These are phyloP conservation scores for Neckera pumila DNA, from an alignment of 225 moss, liverwort and hornwort species.

Conservation along the genomic window DNA sequence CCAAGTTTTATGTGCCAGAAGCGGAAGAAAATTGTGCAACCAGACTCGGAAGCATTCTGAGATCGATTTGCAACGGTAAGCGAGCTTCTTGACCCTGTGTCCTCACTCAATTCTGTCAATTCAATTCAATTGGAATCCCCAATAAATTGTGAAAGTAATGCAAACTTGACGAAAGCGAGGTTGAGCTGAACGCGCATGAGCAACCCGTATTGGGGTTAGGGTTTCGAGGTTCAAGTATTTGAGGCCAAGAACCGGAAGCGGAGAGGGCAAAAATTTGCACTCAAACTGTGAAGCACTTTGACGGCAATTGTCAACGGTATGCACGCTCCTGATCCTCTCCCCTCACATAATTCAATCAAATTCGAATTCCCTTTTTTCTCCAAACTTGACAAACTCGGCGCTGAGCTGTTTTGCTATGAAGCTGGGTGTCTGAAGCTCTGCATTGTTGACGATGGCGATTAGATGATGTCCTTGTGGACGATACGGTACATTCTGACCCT, in stretches of 20 bases:
- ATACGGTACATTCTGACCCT: background rate
- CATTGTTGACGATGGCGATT: background rate
- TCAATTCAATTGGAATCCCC: background rate
- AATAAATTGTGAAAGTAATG: background rate
- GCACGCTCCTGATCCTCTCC: background rate
- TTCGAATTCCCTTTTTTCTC: background rate
- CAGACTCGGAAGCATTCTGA: background rate
- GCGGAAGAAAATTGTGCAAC: background rate
- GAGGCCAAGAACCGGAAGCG: too few species aligned
- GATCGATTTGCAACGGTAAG: background rate
- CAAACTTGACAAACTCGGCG: background rate
- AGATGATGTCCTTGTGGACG: conserved; percentile 16
- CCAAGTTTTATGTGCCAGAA: background rate
- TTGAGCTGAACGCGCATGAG: background rate
- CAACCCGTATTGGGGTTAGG: background rate
- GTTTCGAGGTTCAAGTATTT: background rate
- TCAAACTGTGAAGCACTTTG: background rate
- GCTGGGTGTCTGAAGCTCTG: background rate
- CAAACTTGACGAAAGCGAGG: background rate
- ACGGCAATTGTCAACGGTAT: background rate
- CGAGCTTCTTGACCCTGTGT: background rate
- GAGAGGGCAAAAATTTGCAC: too few species aligned
- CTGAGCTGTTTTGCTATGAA: background rate
- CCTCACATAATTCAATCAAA: too few species aligned
- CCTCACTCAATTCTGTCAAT: background rate